Evolutionary conservation across 805 yeast genomes (phyloP), one percentile per base, ranked within the genome.

Genomic region (Ogataea henricii): DNA sequence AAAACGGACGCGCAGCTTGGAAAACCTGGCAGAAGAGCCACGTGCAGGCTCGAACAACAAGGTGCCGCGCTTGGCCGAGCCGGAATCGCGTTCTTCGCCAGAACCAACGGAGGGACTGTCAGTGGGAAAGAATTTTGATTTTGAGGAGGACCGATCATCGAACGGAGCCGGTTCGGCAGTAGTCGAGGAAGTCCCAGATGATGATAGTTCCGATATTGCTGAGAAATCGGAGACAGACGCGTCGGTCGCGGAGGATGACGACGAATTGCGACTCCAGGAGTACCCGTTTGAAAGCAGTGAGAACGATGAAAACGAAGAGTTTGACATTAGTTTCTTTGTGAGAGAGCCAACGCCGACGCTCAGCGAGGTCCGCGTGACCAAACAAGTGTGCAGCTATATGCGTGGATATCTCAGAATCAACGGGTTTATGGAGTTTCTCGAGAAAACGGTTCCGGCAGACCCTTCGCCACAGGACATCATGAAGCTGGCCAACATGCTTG

Each of bases 381-480:
- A 72, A 38, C 76, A 73, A 23, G 70, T 70, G 25, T 68, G 78
- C 12, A 60, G 72, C 6, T 71, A 68, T 40, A 79, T 82, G 0
- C 71, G 84, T 48, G 70, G 72, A 41, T 81, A 59, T 57, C 66
- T 90, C 45, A 85, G 85, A 57, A 62, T 67, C 3, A 64, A 78
- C 49, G 96, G 96, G 0, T 89, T 89, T 57, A 62, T 89, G 37
- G 80, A 80, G 47, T 40, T 54, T 14, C 48, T 64, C 33, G 54
- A 50, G 23, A 71, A 72, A 40, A 85, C 79, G 52, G 63, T 88
- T 16, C 87, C 91, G 2, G 74, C 76, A 2, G 76, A 77, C 3
- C 83, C 89, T 20, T 72, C 78, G 18, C 73, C 81, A 3, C 74
- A 78, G 13, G 85, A 85, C 55, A 71, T 87, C 3, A 62, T 82